These are phyloP conservation scores for Pseudonectria foliicola DNA, from an alignment of 2,329 filamentous ascomycete species.

Conservation along the genomic window DNA sequence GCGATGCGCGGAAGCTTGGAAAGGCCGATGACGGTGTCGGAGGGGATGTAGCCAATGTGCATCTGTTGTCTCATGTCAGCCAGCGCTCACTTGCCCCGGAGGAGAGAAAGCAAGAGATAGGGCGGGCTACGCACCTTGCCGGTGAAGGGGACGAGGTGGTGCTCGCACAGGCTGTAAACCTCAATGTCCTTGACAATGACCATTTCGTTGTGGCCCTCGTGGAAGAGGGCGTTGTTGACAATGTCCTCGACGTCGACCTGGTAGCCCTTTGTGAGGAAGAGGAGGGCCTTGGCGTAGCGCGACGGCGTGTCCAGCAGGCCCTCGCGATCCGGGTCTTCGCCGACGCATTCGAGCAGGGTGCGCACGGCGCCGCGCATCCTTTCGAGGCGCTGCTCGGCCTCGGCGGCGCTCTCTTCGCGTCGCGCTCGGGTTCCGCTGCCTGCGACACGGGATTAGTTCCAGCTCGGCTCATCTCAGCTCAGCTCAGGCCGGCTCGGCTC, in stretches of 20 bases:
- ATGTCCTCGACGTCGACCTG: slow-evolving; percentile 89
- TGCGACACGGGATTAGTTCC: too few relatives aligned
- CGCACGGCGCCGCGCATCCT: slow-evolving; percentile 56
- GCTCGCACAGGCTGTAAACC: slow-evolving; percentile 89
- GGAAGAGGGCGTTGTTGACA: slow-evolving; percentile 89
- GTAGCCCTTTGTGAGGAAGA: slow-evolving; percentile 95
- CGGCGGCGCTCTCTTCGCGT: slow-evolving; percentile 44
- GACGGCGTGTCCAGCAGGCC: slow-evolving; percentile 64
- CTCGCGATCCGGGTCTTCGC: slow-evolving; percentile 60
- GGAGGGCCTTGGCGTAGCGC: slow-evolving; percentile 89
- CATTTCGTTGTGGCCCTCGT: slow-evolving; percentile 94
- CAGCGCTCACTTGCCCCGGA: too few relatives aligned
- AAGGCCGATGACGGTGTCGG: slow-evolving; percentile 83
- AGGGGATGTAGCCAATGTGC: slow-evolving; percentile 97
- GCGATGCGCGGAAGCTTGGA: slow-evolving; percentile 94
- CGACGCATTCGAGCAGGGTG: slow-evolving; percentile 61
- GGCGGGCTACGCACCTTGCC: slow-evolving; percentile 64
- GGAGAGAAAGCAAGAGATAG: slow-evolving; percentile 1
- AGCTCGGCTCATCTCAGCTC: neutral
- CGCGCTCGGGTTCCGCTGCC: slow-evolving; percentile 58
- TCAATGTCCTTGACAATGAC: slow-evolving; percentile 98
- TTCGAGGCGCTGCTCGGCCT: slow-evolving; percentile 42
- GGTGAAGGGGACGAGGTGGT: slow-evolving; percentile 92
- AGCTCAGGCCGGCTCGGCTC: neutral
- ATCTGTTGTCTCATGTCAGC: slow-evolving; percentile 51